Percentiles rank a stretch among this genome's conserved stretches.
Evolutionary conservation across 805 yeast species (phyloP).

Genomic region (Ogataea nakhonphanomensis): DNA sequence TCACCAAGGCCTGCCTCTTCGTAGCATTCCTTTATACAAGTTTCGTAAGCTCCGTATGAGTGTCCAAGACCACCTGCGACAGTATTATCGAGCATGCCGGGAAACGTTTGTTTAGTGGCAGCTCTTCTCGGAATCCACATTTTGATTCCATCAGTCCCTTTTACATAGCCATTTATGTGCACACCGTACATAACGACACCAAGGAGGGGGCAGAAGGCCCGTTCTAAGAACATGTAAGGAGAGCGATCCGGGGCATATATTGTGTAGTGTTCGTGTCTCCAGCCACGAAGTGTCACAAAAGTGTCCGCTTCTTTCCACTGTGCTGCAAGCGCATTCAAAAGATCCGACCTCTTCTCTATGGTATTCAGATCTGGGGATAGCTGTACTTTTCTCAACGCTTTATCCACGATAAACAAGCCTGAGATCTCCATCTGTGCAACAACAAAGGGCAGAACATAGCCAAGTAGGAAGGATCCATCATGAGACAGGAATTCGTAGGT

Average conservation of each 20-base stretch:
- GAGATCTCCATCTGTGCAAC: constrained; percentile 27
- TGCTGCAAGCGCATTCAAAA: constrained; percentile 42
- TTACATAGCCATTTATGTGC: constrained; percentile 77
- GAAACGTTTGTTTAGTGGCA: constrained; percentile 76
- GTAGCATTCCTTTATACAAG: constrained; percentile 77
- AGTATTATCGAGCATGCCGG: constrained; percentile 87
- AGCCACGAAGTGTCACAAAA: constrained; percentile 51
- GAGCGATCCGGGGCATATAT: constrained; percentile 53
- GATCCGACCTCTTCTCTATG: constrained; percentile 38
- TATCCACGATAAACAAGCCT: constrained; percentile 28
- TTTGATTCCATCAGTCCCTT: constrained; percentile 32
- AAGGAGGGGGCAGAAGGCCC: constrained; percentile 74
- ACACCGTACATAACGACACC: constrained; percentile 91
- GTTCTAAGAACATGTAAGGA: constrained; percentile 70
- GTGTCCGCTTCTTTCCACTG: constrained; percentile 35
- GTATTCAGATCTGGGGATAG: constrained; percentile 33
- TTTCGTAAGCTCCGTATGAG: constrained; percentile 72
- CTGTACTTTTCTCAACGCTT: constrained; percentile 25
- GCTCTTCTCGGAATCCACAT: constrained; percentile 89
- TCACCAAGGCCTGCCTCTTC: constrained; percentile 85
- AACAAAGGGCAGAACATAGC: constrained; percentile 37
- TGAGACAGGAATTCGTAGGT: constrained; percentile 38
- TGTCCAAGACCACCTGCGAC: constrained; percentile 93
- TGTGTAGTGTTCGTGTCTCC: constrained; percentile 84
- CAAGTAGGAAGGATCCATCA: constrained; percentile 34